Base-by-base conservation (phyloP, 192 early-diverging fungal species). In the Pecoramyces ruminantium region DNA sequence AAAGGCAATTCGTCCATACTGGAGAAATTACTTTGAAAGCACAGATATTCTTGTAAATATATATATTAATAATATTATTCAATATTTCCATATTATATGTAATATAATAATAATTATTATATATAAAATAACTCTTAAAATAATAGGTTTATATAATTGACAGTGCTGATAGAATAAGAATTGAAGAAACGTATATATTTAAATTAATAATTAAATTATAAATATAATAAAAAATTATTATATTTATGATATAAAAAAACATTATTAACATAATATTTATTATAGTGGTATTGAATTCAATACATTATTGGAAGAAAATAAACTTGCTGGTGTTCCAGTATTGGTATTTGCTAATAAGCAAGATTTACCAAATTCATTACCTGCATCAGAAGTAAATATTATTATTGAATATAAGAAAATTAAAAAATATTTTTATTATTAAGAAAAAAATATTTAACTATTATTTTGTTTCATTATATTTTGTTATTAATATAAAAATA, bases 11-110 rank as follows among this genome's bases (percentile, higher is more conserved):
- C 78, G 90, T 9, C 87, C 88, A 25, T 91, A 91, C 38, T 91
- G 90, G 90, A 78, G 90, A 40, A 90, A 91, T 81, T 91, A 91
- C 79, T 91, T 91, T 86, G 90, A 91, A 67, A 84, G 82, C 40
- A 89, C 90, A 15, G 89, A 91, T 82, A 84, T 91, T 12, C 79
- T 91, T 82, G 86, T 88, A 58, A 39, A 79, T 27, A 27, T 83
- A 51, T 29, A 80, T 81, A 17, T 29, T 82, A 18, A 42, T 13
- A 29, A n/a, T 81, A 29, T 28, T 79, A 29, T 42, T 6, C 29
- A 28, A 77, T 34, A 6, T 78, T 6, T 6, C 77, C 2, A 34
- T 79, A 29, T 8, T 27, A 80, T n/a, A n/a, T n/a, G n/a, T n/a
- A n/a, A n/a, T n/a, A 77, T 78, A n/a, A 27, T 11, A 25, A 6